Evolutionary conservation across 305 asterid species (phyloP).

Genomic region (Stenogyne calaminthoides): DNA sequence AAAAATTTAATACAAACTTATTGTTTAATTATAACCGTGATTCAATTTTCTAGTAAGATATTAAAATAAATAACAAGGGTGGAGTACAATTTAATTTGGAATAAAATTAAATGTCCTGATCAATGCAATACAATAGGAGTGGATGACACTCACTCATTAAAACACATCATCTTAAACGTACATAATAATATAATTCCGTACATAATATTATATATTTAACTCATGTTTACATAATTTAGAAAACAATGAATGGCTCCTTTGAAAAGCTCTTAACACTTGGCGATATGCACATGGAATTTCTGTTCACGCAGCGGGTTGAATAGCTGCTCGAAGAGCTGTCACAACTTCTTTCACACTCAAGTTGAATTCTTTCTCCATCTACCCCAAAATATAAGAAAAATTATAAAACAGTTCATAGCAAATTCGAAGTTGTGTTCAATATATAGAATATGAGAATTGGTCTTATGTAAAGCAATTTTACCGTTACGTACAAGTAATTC

Average conservation of each 20-base stretch:
- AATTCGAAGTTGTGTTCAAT: neutral
- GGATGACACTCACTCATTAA: no score
- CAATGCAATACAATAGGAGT: no score
- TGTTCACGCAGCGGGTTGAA: slow-evolving; percentile 8
- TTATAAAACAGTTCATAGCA: neutral
- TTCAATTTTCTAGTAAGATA: no score
- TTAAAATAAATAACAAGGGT: no score
- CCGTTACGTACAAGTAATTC: no score
- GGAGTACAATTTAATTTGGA: no score
- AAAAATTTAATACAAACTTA: no score
- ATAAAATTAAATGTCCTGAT: no score
- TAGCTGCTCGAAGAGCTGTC: slow-evolving; percentile 36
- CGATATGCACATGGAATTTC: neutral
- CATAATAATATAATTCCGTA: neutral
- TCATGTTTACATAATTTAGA: neutral
- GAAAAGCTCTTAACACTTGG: neutral
- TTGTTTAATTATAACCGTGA: no score
- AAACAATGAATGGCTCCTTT: no score
- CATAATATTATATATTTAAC: neutral
- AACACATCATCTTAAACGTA: neutral
- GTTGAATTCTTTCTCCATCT: slow-evolving; percentile 48
- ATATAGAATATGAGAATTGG: no score
- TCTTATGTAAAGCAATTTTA: no score
- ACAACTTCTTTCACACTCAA: slow-evolving; percentile 41
- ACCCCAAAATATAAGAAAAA: neutral